Evolutionary conservation across 768 basidiomycete species (phyloP).

Genomic region (Lactifluus hygrophoroides): DNA sequence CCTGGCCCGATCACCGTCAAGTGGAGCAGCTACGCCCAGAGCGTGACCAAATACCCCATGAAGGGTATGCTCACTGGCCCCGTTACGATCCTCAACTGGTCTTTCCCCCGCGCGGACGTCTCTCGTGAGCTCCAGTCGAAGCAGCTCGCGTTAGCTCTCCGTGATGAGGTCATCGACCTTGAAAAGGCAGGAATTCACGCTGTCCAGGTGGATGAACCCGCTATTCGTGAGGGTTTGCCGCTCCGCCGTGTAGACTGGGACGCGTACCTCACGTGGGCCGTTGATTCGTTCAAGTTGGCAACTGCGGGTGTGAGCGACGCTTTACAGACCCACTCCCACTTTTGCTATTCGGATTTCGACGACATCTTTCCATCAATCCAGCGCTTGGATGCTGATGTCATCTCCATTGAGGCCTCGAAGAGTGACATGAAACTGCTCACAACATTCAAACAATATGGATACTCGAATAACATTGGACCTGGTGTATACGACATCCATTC

Average conservation of each 20-base stretch:
- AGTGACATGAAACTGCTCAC: conserved; percentile 94
- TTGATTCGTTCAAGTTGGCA: conserved; percentile 96
- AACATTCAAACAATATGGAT: conserved; percentile 91
- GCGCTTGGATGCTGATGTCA: conserved; percentile 95
- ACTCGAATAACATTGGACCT: conserved; percentile 96
- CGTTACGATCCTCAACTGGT: conserved; percentile 99
- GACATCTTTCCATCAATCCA: conserved; percentile 98
- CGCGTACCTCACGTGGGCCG: conserved; percentile 93
- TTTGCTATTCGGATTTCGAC: conserved; percentile 98
- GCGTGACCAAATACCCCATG: conserved; percentile 87
- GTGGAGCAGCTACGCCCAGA: conserved; percentile 97
- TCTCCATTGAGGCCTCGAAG: conserved; percentile 98
- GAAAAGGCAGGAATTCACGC: conserved; percentile 94
- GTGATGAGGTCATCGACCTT: conserved; percentile 96
- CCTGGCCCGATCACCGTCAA: conserved; percentile 88
- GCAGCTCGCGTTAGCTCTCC: conserved; percentile 95
- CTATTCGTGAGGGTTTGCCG: conserved; percentile 98
- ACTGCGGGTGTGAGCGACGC: conserved; percentile 92
- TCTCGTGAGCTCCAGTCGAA: conserved; percentile 94
- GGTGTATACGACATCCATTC: conserved; percentile 99
- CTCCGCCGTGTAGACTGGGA: conserved; percentile 96
- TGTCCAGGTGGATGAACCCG: conserved; percentile 99
- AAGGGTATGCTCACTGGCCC: conserved; percentile 99
- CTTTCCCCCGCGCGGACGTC: conserved; percentile 98
- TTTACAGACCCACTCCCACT: conserved; percentile 98